Conservation (phyloP, 768 basidiomycete species). For the Mycena kentingensis region DNA sequence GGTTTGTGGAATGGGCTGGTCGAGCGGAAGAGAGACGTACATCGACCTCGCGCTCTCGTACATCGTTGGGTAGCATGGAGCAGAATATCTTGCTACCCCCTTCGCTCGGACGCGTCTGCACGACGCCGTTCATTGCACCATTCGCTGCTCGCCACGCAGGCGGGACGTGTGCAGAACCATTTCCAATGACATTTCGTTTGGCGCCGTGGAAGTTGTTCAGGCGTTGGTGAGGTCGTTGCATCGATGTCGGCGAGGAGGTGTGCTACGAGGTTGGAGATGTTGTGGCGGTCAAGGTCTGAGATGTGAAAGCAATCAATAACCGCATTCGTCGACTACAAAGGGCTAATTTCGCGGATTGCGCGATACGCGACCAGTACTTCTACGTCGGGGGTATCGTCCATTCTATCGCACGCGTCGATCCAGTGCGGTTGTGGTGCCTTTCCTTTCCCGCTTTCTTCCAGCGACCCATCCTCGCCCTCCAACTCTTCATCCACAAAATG, state of each 20-base stretch:
- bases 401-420: too few species aligned
- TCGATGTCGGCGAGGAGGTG: background rate
- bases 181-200: slow-evolving; percentile 62
- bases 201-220: slow-evolving; percentile 51
- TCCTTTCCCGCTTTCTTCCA: too few species aligned
- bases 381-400: too few species aligned
- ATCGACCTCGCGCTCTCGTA: slow-evolving; percentile 68
- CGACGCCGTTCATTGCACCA: slow-evolving; percentile 13
- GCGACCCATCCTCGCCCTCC: too few species aligned
- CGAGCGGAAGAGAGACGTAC: slow-evolving; percentile 35
- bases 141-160: slow-evolving; percentile 63
- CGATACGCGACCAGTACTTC: too few species aligned
- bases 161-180: slow-evolving; percentile 52
- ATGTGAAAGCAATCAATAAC: too few species aligned
- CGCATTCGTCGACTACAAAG: too few species aligned
- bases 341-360: too few species aligned
- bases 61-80: slow-evolving; percentile 67
- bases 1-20: background rate
- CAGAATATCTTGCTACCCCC: slow-evolving; percentile 69
- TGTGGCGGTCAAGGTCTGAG: too few species aligned
- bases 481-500: too few species aligned
- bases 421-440: too few species aligned
- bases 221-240: slow-evolving; percentile 26
- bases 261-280: too few species aligned
- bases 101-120: slow-evolving; percentile 28